Base-by-base conservation (phyloP, 148 eudicot species). In the Oxyria digyna region DNA sequence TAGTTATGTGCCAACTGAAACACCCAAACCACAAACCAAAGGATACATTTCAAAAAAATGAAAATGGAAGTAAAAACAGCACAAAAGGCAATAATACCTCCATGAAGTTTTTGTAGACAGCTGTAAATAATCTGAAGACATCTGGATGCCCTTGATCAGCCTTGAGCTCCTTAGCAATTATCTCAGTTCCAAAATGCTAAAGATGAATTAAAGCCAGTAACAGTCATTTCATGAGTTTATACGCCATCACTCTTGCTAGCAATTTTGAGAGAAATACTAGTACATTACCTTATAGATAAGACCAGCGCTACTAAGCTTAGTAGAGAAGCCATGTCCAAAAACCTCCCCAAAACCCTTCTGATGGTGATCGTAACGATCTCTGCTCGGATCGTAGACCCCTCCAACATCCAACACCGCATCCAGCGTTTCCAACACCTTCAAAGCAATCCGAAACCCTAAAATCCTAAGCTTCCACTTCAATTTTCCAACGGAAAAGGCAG, bases 371-470 rank as follows among this genome's bases (percentile, higher is more conserved):
- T 84, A 93, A 1, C 89, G 84, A 35, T 93, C 95, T 5, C 72
- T 76, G 46, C 73, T 75, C 21, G 91, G 83, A 52, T 89, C 95
- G 62, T 89, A 93, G 9, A 87, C 96, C 6, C 98, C 96, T 54
- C 98, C 98, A 54, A 93, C 96, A 81, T 93, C 98, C 49, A 93
- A 78, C 81, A 93, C 96, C 1, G 96, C 95, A 69, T 93, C 98
- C 48, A 89, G 74, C 37, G 80, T 78, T 62, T 87, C 96, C 83
- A 93, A 71, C 21, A 90, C 87, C 98, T 91, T 72, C 73, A 63
- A 37, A 41, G n/a, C 64, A 75, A 12, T 73, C 46, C 42, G 27
- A 54, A 74, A 42, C 15, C 18, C 45, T 33, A 69, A 21, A 69
- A 17, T 17, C n/a, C 18, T 31, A 5, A 1, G 8, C 20, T 15